Evolutionary conservation across 1,284 basidiomycete species (phyloP).

Genomic region (Gomphus bonarii): DNA sequence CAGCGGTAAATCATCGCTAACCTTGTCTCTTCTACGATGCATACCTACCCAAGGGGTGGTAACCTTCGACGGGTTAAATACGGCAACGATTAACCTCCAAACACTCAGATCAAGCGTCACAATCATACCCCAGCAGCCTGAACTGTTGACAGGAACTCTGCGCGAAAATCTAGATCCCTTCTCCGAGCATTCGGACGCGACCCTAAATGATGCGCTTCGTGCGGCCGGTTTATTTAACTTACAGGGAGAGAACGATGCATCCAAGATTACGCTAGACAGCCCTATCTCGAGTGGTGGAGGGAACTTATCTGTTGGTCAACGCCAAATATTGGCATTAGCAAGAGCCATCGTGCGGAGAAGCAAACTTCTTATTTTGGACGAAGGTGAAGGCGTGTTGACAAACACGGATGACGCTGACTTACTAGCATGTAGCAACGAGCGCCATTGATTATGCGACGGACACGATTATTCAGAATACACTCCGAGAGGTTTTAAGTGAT

Average conservation of each 20-base stretch:
- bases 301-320: conserved; percentile 63
- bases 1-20: conserved; percentile 26
- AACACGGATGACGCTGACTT: conserved; percentile 14
- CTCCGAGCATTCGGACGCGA: conserved; percentile 48
- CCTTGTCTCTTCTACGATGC: conserved; percentile 32
- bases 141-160: conserved; percentile 48
- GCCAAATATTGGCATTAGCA: conserved; percentile 47
- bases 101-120: conserved; percentile 34
- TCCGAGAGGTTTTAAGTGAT: conserved; percentile 41
- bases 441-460: conserved; percentile 18
- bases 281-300: conserved; percentile 45
- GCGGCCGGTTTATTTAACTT: conserved; percentile 28
- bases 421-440: background rate
- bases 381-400: conserved; percentile 27
- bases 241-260: conserved; percentile 19
- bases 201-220: conserved; percentile 36
- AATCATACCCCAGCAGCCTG: conserved; percentile 41
- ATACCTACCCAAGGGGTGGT: conserved; percentile 33
- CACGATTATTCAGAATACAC: conserved; percentile 19
- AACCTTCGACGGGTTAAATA: conserved; percentile 25
- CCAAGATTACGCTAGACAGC: conserved; percentile 30
- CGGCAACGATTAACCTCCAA: conserved; percentile 29
- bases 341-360: conserved; percentile 37
- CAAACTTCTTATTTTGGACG: conserved; percentile 42
- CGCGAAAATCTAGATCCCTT: conserved; percentile 63